phyloP scores from a whole-genome alignment of 108 stramenopile species.

The Conticribra guillardii region DNA sequence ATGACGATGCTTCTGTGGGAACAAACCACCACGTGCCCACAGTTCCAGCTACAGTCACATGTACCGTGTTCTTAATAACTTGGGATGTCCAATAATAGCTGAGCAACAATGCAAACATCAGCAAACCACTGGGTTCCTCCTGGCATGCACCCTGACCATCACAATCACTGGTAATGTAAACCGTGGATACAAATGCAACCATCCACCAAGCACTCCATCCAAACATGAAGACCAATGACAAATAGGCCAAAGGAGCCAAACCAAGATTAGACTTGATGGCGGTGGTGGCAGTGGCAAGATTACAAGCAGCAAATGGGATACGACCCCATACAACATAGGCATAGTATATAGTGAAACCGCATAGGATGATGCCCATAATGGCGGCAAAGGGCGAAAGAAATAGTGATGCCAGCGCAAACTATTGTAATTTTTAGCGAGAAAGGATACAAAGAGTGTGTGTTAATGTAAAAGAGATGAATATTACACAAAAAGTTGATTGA shows the following conservation, averaged over 20 bases:
- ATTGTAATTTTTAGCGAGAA: too few species aligned
- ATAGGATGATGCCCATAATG: conserved; percentile 51
- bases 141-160: conserved; percentile 59
- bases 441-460: too few species aligned
- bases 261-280: conserved; percentile 74
- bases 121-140: conserved; percentile 26
- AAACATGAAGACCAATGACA: conserved; percentile 53
- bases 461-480: too few species aligned
- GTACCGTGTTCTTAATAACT: conserved; percentile 84
- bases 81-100: conserved; percentile 82
- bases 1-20: conserved; percentile 60
- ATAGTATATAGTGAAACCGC: conserved; percentile 51
- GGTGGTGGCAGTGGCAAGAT: conserved; percentile 69
- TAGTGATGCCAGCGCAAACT: conserved; percentile 38
- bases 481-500: too few species aligned
- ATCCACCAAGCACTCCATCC: conserved; percentile 71
- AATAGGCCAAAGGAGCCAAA: conserved; percentile 64
- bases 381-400: conserved; percentile 48
- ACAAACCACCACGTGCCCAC: conserved; percentile 82
- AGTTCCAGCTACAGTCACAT: conserved; percentile 80
- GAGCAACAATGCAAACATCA: conserved; percentile 65
- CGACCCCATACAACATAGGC: conserved; percentile 69
- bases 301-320: conserved; percentile 84
- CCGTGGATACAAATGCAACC: conserved; percentile 51
- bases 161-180: conserved; percentile 55